Evolutionary conservation across 2,329 filamentous ascomycete species (phyloP), one percentile per base, ranked within the genome.

Genomic region (Fusarium sublunatum): DNA sequence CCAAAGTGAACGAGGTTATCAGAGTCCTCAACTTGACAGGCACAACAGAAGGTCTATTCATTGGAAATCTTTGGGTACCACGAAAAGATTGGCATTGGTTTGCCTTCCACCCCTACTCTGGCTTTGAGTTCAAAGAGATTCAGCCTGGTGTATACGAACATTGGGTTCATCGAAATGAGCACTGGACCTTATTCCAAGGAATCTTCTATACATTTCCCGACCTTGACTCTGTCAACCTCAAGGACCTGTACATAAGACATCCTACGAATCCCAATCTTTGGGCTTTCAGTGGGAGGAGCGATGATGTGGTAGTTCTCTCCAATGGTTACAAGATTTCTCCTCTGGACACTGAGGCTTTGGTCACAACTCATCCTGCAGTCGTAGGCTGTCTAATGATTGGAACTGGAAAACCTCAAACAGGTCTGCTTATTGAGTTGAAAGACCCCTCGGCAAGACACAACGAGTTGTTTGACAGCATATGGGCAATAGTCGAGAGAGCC

Each of bases 401-500:
- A 31, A 62, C 69, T 0, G 72, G 72, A n/a, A 67, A 66, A 38
- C 64, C 67, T 2, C 64, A 72, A 34, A 71, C 72, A 0, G 72
- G 65, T 5, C 53, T 74, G 2, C 66, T 74, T 4, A 65, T 73
- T 11, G 72, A 74, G 53, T 22, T 70, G 10, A 72, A 70, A 38
- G 70, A 70, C 61, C 60, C 3, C 43, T 52, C 1, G 25, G 19
- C 5, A 70, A 64, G 10, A 64, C 6, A 40, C 3, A 59, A 73
- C 1, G 61, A 64, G 7, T 58, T 78, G 2, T 57, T 83, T 4
- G 76, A 83, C 6, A 73, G 73, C 38, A 75, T 85, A 5, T 83
- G 81, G 81, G 71, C 74, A 0, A 70, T 65, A 0, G 74, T 85
- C 0, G 73, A 82, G 47, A 61, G 72, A 24, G 81, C 80, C 0